phyloP scores from a whole-genome alignment of 2,329 filamentous ascomycete species.

The Colletotrichum musicola region DNA sequence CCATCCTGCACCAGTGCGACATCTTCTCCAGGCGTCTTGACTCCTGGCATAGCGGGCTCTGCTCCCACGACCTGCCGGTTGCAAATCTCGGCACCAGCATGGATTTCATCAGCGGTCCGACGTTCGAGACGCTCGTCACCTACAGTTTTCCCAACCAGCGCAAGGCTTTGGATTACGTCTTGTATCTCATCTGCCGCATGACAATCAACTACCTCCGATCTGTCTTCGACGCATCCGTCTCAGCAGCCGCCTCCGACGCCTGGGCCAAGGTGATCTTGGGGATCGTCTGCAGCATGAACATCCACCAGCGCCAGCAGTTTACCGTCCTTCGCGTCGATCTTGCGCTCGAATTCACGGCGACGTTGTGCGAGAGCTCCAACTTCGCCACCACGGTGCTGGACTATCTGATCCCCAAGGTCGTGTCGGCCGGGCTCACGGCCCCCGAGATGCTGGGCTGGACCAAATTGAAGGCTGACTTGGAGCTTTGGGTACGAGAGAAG shows the following conservation, averaged over 20 bases:
- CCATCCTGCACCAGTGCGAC: conserved; percentile 18
- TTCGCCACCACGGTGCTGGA: conserved; percentile 27
- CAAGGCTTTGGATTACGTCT: conserved; percentile 20
- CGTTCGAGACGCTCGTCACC: conserved; percentile 22
- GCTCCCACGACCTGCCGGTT: conserved; percentile 23
- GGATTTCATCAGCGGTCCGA: conserved; percentile 13
- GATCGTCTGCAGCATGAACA: conserved; percentile 27
- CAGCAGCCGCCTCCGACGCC: conserved; percentile 9
- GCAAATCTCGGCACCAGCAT: conserved; percentile 7
- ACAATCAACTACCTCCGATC: conserved; percentile 20
- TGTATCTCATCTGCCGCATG: conserved; percentile 26
- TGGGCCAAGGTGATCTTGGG: conserved; percentile 19
- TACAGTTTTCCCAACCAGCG: conserved; percentile 12
- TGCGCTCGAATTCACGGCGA: conserved; percentile 1
- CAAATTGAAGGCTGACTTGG: conserved; percentile 7
- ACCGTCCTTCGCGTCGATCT: conserved; percentile 22
- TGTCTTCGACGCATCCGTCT: conserved; percentile 9
- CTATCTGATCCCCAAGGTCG: conserved; percentile 19
- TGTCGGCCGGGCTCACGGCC: conserved; percentile 10
- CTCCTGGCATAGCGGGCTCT: conserved; percentile 15
- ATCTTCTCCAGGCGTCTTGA: conserved; percentile 10
- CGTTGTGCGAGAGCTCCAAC: conserved; percentile 15
- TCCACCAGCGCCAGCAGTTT: conserved; percentile 18
- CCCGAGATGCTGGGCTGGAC: conserved; percentile 17
- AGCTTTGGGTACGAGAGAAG: conserved; percentile 16